phyloP scores from a whole-genome alignment of 768 basidiomycete genomes.

The Kwoniella mangroviensis region DNA sequence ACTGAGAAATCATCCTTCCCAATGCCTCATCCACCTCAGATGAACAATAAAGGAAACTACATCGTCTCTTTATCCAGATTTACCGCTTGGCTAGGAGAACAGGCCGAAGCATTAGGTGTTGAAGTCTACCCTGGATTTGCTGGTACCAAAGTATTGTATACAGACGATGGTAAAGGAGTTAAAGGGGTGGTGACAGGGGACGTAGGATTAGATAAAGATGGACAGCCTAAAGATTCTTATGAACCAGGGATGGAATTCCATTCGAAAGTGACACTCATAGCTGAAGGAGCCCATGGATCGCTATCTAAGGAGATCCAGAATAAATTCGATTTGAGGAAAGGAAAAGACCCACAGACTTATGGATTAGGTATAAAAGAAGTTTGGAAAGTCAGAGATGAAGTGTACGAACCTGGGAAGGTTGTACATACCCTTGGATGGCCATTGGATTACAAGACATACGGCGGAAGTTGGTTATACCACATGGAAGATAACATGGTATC shows the following conservation, averaged over 20 bases:
- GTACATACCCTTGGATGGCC: slow-evolving; percentile 96
- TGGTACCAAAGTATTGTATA: slow-evolving; percentile 79
- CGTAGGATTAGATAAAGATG: slow-evolving; percentile 81
- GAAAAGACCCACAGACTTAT: slow-evolving; percentile 88
- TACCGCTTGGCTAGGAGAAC: slow-evolving; percentile 81
- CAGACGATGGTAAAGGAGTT: slow-evolving; percentile 68
- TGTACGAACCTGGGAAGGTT: slow-evolving; percentile 76
- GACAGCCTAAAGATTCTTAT: slow-evolving; percentile 79
- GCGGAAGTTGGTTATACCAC: slow-evolving; percentile 94
- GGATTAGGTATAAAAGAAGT: slow-evolving; percentile 97
- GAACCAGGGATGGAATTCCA: slow-evolving; percentile 97
- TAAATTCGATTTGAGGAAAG: slow-evolving; percentile 72
- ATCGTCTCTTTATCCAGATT: slow-evolving; percentile 86
- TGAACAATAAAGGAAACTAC: slow-evolving; percentile 93
- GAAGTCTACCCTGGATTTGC: slow-evolving; percentile 98
- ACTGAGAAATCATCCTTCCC: slow-evolving; percentile 72
- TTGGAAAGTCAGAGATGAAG: slow-evolving; percentile 77
- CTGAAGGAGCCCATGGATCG: slow-evolving; percentile 93
- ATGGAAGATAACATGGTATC: slow-evolving; percentile 90
- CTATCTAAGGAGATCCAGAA: slow-evolving; percentile 78
- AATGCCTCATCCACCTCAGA: slow-evolving; percentile 94
- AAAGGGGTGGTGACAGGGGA: slow-evolving; percentile 89
- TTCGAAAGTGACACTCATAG: slow-evolving; percentile 86
- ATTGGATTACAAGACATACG: slow-evolving; percentile 78
- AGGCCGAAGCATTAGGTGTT: slow-evolving; percentile 83